Base-by-base conservation (phyloP, 371 early-diverging fungal genomes). In the Mortierella sp. region DNA sequence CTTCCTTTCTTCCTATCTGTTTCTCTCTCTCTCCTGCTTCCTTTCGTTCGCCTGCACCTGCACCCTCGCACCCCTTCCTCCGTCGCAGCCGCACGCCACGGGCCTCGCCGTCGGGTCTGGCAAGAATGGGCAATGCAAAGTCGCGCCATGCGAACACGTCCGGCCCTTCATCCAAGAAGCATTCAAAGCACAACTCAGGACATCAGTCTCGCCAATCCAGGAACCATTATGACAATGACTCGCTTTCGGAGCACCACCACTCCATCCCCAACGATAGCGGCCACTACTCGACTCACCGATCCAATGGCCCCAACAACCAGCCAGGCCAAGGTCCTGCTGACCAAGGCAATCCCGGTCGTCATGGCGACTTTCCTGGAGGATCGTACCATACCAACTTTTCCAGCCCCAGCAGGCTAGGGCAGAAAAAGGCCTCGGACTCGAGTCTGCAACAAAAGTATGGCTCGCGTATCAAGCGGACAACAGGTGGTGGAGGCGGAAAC, bases 121-220 rank as follows among this genome's bases (percentile, higher is more conserved):
- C 64, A 64, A 21, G 23, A 62, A 75, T 75, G 75, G 75, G 75
- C 47, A 75, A 75, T 66, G 57, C 60, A 19, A 75, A 67, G 53
- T 75, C 76, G 56, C 76, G 76, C 64, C 76, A 70, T 43, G 53
- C 53, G 53, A 37, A 37, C 37, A 37, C 53, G 21, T 65, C 70
- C 37, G 44, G 60, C 46, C 47, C 25, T 16, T 21, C 48, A 26
- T 46, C 46, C 21, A 45, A 46, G 47, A 60, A 28, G 46, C 60
- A 60, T n/a, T 28, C 46, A 19, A 37, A 11, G 57, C 23, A 48
- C 21, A 21, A 43, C 23, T 4, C 30, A 64, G 26, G 57, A n/a
- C 57, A 47, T 64, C 15, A 43, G 45, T 18, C 26, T 47, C 56
- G 51, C 48, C 29, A 30, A 62, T 52, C 48, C 19, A 44, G 1